phyloP scores from a whole-genome alignment of 148 eudicot species.

The Silene conica region DNA sequence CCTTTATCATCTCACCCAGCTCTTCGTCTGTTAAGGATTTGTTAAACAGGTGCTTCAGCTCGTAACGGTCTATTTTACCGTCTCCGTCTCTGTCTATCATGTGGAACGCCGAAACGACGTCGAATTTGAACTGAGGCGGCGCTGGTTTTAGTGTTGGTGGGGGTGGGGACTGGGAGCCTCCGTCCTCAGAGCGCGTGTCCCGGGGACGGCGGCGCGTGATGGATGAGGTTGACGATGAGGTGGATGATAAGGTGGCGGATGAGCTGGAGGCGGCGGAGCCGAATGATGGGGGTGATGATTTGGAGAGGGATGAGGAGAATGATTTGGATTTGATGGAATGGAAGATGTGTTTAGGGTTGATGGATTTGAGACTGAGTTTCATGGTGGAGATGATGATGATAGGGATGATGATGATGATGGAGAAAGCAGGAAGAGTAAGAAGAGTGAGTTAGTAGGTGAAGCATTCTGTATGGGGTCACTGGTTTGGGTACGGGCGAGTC shows the following conservation, averaged over 20 bases:
- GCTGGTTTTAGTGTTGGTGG: conserved; percentile 17
- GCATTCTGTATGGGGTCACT: too few relatives aligned
- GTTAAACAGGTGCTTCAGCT: conserved; percentile 42
- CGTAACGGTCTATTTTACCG: conserved; percentile 45
- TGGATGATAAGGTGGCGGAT: conserved; percentile 24
- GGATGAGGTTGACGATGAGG: conserved; percentile 11
- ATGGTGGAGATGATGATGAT: conserved; percentile 21
- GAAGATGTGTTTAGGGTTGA: conserved; percentile 45
- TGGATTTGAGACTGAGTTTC: conserved; percentile 36
- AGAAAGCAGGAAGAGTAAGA: too few relatives aligned
- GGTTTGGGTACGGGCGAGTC: too few relatives aligned
- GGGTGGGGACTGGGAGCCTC: conserved; percentile 16
- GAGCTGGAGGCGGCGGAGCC: conserved; percentile 28
- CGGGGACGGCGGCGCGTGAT: neutral
- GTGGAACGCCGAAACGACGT: conserved; percentile 44
- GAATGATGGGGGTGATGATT: conserved; percentile 44
- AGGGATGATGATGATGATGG: too few relatives aligned
- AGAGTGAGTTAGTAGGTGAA: too few relatives aligned
- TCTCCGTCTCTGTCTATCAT: conserved; percentile 63
- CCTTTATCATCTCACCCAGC: conserved; percentile 43
- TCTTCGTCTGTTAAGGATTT: conserved; percentile 49
- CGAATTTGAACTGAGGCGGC: conserved; percentile 17
- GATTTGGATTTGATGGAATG: conserved; percentile 22
- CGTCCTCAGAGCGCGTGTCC: conserved; percentile 5
- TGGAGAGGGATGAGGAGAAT: conserved; percentile 33